Percentiles rank a stretch among this genome's conserved stretches.
phyloP scores from a whole-genome alignment of 495 filamentous ascomycete species.

The Copromyces sp. region DNA sequence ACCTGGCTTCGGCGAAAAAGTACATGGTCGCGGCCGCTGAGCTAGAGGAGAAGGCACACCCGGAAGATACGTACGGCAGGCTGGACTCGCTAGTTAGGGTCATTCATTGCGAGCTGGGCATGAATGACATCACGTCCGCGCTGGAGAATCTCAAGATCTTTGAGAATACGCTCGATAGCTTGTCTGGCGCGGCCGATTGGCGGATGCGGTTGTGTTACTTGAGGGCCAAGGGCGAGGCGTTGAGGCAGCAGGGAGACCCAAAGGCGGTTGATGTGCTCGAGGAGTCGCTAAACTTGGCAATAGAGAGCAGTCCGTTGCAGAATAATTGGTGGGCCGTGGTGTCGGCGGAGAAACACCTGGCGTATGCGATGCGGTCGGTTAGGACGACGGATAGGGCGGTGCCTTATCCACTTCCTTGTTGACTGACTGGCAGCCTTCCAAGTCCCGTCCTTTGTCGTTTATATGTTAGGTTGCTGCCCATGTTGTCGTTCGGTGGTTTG shows the following conservation, averaged over 20 bases:
- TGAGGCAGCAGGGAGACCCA: background rate
- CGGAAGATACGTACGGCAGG: background rate
- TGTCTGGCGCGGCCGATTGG: background rate
- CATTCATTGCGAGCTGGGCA: background rate
- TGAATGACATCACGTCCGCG: background rate
- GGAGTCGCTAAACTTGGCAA: background rate
- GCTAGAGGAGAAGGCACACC: background rate
- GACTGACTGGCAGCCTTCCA: background rate
- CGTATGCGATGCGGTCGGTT: background rate
- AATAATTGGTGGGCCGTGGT: background rate
- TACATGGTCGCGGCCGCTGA: background rate
- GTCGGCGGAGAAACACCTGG: background rate
- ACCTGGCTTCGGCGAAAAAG: background rate
- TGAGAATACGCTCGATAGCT: background rate
- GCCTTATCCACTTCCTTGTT: background rate
- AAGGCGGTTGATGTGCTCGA: background rate
- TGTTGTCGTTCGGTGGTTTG: background rate
- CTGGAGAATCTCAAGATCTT: background rate
- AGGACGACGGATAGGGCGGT: background rate
- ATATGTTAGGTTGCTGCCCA: background rate
- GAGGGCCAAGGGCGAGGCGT: background rate
- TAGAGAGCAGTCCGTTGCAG: background rate
- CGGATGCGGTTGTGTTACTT: background rate
- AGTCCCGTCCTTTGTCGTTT: background rate
- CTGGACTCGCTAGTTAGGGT: background rate